phyloP scores from a whole-genome alignment of 73 alveolate genomes.

The Blepharisma japonicum region DNA sequence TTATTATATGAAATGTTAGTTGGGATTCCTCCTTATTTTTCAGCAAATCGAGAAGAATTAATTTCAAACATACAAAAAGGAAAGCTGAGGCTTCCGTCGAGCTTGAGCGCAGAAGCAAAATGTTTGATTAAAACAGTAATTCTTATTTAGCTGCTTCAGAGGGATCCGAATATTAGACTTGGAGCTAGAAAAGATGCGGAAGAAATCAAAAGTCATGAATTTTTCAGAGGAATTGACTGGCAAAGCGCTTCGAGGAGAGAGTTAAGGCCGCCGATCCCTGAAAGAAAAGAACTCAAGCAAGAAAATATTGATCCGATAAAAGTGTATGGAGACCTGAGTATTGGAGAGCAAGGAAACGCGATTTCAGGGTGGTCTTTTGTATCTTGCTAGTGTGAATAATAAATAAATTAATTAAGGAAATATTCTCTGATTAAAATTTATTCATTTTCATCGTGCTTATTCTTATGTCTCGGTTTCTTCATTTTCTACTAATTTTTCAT shows the following conservation, averaged over 20 bases:
- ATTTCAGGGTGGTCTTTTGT: constrained; percentile 25
- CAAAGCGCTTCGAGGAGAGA: constrained; percentile 29
- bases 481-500: too few species aligned
- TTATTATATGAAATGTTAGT: constrained; percentile 44
- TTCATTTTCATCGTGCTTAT: too few species aligned
- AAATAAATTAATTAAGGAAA: too few species aligned
- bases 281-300: background rate
- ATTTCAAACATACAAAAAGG: constrained; percentile 59
- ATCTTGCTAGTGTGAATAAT: background rate
- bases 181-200: constrained; percentile 73
- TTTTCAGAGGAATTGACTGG: constrained; percentile 79
- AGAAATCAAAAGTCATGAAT: constrained; percentile 78
- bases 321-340: background rate
- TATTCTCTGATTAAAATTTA: too few species aligned
- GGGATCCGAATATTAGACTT: constrained; percentile 71
- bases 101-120: constrained; percentile 73
- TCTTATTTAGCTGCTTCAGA: constrained; percentile 54
- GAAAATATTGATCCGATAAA: background rate
- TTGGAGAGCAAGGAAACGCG: background rate
- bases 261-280: constrained; percentile 12
- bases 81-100: constrained; percentile 74
- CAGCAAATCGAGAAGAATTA: constrained; percentile 34
- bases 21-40: constrained; percentile 49
- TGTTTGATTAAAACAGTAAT: constrained; percentile 60
- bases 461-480: too few species aligned